phyloP scores from a whole-genome alignment of 257 asterid species.

The Phtheirospermum japonicum region DNA sequence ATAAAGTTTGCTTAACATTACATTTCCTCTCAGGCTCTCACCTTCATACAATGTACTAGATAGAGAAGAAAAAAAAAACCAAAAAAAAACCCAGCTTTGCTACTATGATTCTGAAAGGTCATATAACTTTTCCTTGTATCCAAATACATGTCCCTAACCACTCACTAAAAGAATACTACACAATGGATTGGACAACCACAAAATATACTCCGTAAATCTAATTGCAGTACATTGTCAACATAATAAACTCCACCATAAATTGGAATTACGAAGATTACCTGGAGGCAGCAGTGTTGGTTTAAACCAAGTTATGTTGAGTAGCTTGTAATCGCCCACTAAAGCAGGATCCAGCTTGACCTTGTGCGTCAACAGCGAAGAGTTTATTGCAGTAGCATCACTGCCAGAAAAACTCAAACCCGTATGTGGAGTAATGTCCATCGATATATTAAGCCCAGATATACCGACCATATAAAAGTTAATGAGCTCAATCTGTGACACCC shows the following conservation, averaged over 20 bases:
- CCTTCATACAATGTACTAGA: not conserved
- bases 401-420: conserved; percentile 68
- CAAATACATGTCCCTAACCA: not conserved
- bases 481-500: conserved; percentile 86
- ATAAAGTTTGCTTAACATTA: conserved; percentile 7
- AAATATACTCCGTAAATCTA: not conserved
- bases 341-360: conserved; percentile 68
- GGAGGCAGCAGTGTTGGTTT: conserved; percentile 55
- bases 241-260: conserved; percentile 10
- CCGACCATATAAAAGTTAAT: conserved; percentile 78
- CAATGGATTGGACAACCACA: conserved; percentile 15
- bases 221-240: conserved; percentile 9
- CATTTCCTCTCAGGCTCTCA: conserved; percentile 10
- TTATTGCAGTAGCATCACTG: conserved; percentile 61
- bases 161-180: not conserved
- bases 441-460: conserved; percentile 78
- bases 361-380: conserved; percentile 58
- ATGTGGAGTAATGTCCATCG: conserved; percentile 88
- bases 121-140: not conserved
- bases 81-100: conserved; percentile 12
- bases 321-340: conserved; percentile 74
- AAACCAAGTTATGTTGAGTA: conserved; percentile 84
- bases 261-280: conserved; percentile 46
- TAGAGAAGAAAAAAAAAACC: conserved; percentile 1
- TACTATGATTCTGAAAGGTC: conserved; percentile 6